Base-by-base conservation (phyloP, 2,329 filamentous ascomycete species). In the Hyphodiscus sp. region DNA sequence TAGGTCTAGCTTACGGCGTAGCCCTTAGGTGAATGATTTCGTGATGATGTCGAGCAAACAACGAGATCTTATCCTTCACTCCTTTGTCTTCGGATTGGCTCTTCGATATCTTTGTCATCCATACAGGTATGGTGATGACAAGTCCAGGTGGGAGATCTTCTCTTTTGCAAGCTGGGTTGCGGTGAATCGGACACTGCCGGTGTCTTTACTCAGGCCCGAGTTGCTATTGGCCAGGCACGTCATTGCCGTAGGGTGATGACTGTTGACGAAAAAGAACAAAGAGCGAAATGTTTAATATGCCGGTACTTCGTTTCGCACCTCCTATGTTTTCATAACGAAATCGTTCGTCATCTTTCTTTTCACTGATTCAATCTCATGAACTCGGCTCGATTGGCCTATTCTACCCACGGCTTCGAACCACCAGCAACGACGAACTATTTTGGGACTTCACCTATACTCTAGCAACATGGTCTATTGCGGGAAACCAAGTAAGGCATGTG, bases 401-500 rank as follows among this genome's bases (percentile, higher is more conserved):
- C 23, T 26, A 26, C 23, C 23, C 33, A n/a, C 11, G 13, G 13
- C 16, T 10, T 38, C 33, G 33, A 38, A 15, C 16, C 16, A 15
- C 16, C 11, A 10, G 8, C 3, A 26, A 38, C 42, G 20, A 18
- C 42, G 42, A n/a, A 3, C n/a, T 18, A 4, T 44, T 44, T 23
- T n/a, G 10, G 8, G 16, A 46, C 7, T 46, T n/a, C 5, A 23
- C 13, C 16, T 46, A 26, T 29, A 15, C 10, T 26, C 20, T 11
- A 13, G 16, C 30, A 49, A 20, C 44, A 74, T 61, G 59, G 56
- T 60, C 7, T 61, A 52, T 20, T 58, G 59, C 45, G 58, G 59
- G n/a, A 60, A 60, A 46, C 59, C 72, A 41, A 74, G 72, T 56
- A 74, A 73, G 66, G 70, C 70, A 48, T 74, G 72, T 56, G 68